Percentiles rank a stretch among this genome's conserved stretches.
Conservation (phyloP, 2,329 filamentous ascomycete species). For the Cytospora piceae region DNA sequence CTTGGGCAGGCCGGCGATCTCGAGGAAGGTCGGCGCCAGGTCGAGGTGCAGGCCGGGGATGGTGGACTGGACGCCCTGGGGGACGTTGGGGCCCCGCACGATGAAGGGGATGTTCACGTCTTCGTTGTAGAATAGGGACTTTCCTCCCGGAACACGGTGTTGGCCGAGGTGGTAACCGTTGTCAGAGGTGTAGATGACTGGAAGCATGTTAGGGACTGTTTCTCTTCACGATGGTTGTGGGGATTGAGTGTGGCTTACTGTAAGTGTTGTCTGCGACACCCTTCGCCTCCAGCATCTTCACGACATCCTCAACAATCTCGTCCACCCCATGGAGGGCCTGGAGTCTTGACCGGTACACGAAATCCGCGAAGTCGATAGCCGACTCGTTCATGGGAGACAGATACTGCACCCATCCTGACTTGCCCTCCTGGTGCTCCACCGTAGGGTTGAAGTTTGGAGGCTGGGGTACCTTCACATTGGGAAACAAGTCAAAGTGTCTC, state of each 20-base stretch:
- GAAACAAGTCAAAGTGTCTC: constrained; percentile 32
- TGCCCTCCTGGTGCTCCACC: constrained; percentile 30
- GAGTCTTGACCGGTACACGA: constrained; percentile 32
- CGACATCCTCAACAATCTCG: constrained; percentile 40
- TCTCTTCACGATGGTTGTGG: background rate
- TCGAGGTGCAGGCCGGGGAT: constrained; percentile 37
- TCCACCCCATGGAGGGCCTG: constrained; percentile 39
- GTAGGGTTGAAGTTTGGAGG: constrained; percentile 35
- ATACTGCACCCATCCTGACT: constrained; percentile 32
- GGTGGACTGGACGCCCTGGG: constrained; percentile 30
- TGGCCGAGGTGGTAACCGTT: constrained; percentile 23
- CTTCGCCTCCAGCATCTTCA: constrained; percentile 37
- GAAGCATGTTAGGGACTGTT: background rate
- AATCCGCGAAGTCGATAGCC: constrained; percentile 31
- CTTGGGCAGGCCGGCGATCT: constrained; percentile 35
- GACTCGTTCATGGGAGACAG: constrained; percentile 32
- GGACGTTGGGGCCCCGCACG: constrained; percentile 37
- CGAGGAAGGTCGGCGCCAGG: constrained; percentile 38
- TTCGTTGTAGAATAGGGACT: constrained; percentile 37
- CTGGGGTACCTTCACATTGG: constrained; percentile 31
- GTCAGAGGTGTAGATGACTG: constrained; percentile 35
- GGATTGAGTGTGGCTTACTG: constrained; percentile 2
- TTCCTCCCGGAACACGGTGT: constrained; percentile 33
- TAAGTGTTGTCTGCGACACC: constrained; percentile 37
- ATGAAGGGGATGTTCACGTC: constrained; percentile 40